These are phyloP conservation scores for Fagopyrum esculentum DNA, from an alignment of 148 eudicot species.

Conservation along the genomic window DNA sequence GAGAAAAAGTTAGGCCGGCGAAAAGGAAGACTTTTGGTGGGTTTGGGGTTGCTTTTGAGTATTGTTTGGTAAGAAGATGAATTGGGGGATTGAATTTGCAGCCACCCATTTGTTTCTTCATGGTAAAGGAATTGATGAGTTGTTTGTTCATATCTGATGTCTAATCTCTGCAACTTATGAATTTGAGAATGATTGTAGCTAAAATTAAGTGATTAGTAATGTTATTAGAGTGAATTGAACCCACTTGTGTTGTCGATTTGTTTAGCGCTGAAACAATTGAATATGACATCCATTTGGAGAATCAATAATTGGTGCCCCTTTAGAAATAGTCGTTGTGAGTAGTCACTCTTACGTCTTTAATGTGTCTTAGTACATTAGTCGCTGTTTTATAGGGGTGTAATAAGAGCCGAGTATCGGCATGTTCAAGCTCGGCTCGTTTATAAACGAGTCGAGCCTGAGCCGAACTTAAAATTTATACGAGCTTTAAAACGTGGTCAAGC, in stretches of 20 bases:
- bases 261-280: background rate
- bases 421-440: too few relatives aligned
- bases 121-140: background rate
- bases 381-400: too few relatives aligned
- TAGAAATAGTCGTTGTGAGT: background rate
- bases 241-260: background rate
- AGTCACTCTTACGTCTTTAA: background rate
- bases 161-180: background rate
- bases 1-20: background rate
- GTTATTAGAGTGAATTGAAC: background rate
- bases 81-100: background rate
- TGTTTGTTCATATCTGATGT: background rate
- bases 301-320: background rate
- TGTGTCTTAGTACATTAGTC: background rate
- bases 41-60: background rate
- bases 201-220: background rate
- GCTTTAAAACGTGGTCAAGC: too few relatives aligned
- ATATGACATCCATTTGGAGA: background rate
- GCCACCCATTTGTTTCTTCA: conserved; percentile 9
- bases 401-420: too few relatives aligned
- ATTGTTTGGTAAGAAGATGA: background rate
- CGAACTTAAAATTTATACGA: too few relatives aligned
- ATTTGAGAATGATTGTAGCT: background rate
- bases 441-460: too few relatives aligned
- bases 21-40: background rate